Evolutionary conservation across 2,329 filamentous ascomycete species (phyloP).

Genomic region (Achaetomium macrosporum): DNA sequence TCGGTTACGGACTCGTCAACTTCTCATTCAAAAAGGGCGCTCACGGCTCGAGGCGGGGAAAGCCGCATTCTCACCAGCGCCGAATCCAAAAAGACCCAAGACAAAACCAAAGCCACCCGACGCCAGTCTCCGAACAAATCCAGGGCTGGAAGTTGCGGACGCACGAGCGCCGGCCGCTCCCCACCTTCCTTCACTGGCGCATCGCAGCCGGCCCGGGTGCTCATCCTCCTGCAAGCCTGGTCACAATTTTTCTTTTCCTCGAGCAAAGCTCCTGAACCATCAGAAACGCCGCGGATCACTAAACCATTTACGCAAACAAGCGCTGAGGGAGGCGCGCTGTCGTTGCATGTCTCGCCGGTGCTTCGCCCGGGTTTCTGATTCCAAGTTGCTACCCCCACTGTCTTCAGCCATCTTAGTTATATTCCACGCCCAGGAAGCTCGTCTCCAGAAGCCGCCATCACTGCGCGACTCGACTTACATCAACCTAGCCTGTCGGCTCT

Average conservation of each 20-base stretch:
- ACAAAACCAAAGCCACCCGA: not conserved
- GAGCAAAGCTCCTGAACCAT: conserved; percentile 16
- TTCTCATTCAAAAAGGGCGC: not conserved
- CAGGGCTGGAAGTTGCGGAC: conserved; percentile 19
- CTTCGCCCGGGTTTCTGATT: not conserved
- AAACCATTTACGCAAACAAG: not conserved
- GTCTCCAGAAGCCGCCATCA: conserved; percentile 5
- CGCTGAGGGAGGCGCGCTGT: not conserved
- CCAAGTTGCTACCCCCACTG: conserved; percentile 8
- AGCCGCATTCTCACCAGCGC: not conserved
- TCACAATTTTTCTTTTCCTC: conserved; percentile 20
- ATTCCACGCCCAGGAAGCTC: conserved; percentile 12
- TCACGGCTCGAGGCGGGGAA: not conserved
- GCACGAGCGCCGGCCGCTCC: conserved; percentile 20
- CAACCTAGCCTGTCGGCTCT: not conserved
- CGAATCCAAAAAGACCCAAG: not conserved
- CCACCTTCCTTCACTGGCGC: conserved; percentile 21
- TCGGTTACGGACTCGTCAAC: not conserved
- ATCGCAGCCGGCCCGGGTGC: conserved; percentile 19
- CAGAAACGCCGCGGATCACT: conserved; percentile 13
- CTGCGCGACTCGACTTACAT: conserved; percentile 5
- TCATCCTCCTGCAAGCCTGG: conserved; percentile 26
- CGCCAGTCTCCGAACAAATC: conserved; percentile 10
- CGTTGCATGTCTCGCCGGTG: conserved; percentile 4
- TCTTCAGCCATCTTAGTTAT: conserved; percentile 20